Evolutionary conservation across 1,284 basidiomycete species (phyloP).

Genomic region (Mycosarcoma mackinlayi): DNA sequence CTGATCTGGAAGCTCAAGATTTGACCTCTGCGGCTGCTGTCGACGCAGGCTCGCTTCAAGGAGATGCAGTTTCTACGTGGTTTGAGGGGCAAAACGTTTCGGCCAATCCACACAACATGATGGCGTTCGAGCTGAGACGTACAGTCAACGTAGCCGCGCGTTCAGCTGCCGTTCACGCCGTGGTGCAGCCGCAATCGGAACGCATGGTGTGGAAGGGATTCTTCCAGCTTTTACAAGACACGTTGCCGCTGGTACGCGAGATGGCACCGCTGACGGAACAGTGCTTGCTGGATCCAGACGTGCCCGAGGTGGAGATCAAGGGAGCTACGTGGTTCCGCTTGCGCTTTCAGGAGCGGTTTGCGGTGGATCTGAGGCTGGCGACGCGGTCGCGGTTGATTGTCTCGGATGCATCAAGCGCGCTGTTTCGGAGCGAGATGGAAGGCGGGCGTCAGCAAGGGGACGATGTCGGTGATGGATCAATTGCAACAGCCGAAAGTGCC

Average conservation of each 20-base stretch:
- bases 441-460: neutral
- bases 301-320: conserved; percentile 76
- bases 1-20: conserved; percentile 4
- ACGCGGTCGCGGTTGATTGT: conserved; percentile 71
- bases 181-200: conserved; percentile 20
- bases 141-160: conserved; percentile 69
- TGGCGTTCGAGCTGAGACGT: conserved; percentile 43
- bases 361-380: conserved; percentile 81
- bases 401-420: conserved; percentile 36
- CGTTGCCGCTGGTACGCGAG: conserved; percentile 78
- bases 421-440: conserved; percentile 32
- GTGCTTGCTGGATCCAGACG: conserved; percentile 66
- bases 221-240: conserved; percentile 73
- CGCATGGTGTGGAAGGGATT: conserved; percentile 45
- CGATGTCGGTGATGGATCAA: too few relatives aligned
- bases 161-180: conserved; percentile 69
- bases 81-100: conserved; percentile 75
- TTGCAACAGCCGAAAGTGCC: too few relatives aligned
- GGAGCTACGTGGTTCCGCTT: conserved; percentile 82
- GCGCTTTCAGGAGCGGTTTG: conserved; percentile 78
- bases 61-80: conserved; percentile 79
- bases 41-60: too few relatives aligned
- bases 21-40: too few relatives aligned
- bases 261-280: conserved; percentile 75
- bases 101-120: conserved; percentile 33